A percentile compares a stretch with the other conserved stretches of the same genome.
phyloP scores from a whole-genome alignment of 345 rosid species.

The Sisymbrium altissimum region DNA sequence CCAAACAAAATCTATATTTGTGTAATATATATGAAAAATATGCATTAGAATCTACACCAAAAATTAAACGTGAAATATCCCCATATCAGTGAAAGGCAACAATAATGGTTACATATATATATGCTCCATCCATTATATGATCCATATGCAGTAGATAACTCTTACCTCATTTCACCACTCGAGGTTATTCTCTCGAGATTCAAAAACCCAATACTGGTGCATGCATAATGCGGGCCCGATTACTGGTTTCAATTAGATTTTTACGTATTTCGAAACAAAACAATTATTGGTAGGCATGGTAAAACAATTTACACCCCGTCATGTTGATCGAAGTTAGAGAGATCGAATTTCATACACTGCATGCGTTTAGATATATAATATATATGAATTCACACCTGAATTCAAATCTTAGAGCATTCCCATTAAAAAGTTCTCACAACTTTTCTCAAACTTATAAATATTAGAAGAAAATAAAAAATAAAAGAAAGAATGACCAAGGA shows the following conservation, averaged over 20 bases:
- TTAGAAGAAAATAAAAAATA: too few relatives aligned
- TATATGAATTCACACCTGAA: too few relatives aligned
- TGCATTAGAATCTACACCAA: background rate
- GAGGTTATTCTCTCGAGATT: background rate
- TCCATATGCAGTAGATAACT: background rate
- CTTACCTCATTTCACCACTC: background rate
- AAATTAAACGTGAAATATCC: too few relatives aligned
- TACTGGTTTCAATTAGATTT: background rate
- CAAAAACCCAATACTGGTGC: background rate
- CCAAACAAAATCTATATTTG: background rate
- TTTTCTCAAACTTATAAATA: too few relatives aligned
- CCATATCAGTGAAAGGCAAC: background rate
- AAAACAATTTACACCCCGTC: too few relatives aligned
- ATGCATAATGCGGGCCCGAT: slow-evolving; percentile 9
- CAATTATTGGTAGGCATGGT: background rate
- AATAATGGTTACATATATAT: background rate
- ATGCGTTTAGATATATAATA: too few relatives aligned
- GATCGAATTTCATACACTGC: too few relatives aligned
- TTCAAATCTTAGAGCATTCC: too few relatives aligned
- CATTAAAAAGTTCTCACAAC: too few relatives aligned
- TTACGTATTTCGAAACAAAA: background rate
- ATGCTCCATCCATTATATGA: background rate
- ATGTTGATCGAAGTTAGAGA: too few relatives aligned
- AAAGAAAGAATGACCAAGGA: too few relatives aligned
- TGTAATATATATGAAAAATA: background rate